These are phyloP conservation scores for Coniochaeta ligniaria DNA, from an alignment of 2,329 filamentous ascomycete species.

Conservation along the genomic window DNA sequence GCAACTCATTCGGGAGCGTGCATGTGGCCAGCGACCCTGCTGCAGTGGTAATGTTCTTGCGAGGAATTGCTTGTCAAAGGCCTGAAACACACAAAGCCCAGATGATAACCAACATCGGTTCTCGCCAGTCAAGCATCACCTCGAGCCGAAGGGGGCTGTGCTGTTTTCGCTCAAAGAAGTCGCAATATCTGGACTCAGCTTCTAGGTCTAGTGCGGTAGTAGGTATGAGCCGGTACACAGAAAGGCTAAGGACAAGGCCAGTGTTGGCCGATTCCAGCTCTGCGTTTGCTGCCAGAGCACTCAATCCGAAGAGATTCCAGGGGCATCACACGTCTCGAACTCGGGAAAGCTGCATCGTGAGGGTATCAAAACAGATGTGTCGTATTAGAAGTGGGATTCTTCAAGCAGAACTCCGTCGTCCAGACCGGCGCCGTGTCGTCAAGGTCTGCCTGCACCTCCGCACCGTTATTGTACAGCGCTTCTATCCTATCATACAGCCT, in stretches of 20 bases:
- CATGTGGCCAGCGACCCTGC: neutral
- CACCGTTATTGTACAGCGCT: slow-evolving; percentile 1
- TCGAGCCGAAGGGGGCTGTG: neutral
- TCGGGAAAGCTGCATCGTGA: neutral
- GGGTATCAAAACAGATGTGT: neutral
- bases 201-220: neutral
- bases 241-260: neutral
- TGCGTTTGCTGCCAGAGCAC: neutral
- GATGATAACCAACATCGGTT: neutral
- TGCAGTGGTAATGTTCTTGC: neutral
- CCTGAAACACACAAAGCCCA: neutral
- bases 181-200: no score
- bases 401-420: slow-evolving; percentile 10
- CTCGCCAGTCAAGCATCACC: neutral
- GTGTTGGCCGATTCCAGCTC: neutral
- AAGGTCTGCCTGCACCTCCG: neutral
- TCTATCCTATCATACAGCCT: slow-evolving; percentile 3
- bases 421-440: neutral
- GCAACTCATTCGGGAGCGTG: neutral
- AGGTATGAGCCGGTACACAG: neutral
- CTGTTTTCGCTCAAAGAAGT: no score
- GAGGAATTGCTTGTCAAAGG: neutral
- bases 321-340: neutral
- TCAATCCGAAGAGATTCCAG: neutral
- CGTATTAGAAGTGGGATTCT: slow-evolving; percentile 7